Evolutionary conservation across 257 asterid genomes (phyloP).

Genomic region (Solanum chmielewskii): DNA sequence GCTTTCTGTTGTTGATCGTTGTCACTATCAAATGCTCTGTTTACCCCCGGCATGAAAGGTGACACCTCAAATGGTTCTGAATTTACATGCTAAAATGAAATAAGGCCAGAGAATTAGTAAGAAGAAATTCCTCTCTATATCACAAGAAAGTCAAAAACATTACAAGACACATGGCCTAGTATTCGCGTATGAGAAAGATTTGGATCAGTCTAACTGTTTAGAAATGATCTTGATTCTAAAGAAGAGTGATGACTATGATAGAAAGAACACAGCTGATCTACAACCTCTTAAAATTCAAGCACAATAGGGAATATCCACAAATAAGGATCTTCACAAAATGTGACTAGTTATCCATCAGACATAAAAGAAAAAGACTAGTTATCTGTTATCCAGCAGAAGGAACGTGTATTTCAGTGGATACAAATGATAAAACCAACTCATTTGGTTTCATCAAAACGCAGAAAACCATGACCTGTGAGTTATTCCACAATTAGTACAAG

Average conservation of each 20-base stretch:
- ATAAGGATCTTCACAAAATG: not conserved
- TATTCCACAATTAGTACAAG: not conserved
- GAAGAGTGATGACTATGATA: not conserved
- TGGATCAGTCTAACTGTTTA: not conserved
- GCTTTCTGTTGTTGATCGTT: conserved; percentile 53
- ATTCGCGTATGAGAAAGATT: not conserved
- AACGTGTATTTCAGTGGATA: not conserved
- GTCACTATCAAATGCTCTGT: conserved; percentile 65
- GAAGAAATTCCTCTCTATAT: not conserved
- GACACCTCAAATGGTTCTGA: conserved; percentile 93
- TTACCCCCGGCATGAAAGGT: conserved; percentile 85
- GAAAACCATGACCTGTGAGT: not conserved
- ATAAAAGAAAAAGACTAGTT: not conserved
- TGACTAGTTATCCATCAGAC: not conserved
- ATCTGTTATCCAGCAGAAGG: not conserved
- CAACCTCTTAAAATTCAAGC: not conserved
- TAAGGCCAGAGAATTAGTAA: conserved; percentile 1
- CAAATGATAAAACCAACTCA: not conserved
- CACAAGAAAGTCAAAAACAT: not conserved
- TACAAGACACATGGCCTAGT: not conserved
- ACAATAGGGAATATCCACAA: not conserved
- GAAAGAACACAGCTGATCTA: not conserved
- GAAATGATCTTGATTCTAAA: not conserved
- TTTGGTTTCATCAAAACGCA: not conserved
- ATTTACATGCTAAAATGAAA: conserved; percentile 68